Evolutionary conservation across 371 early-diverging fungal genomes (phyloP).

Genomic region (Actinomortierella wolfii): DNA sequence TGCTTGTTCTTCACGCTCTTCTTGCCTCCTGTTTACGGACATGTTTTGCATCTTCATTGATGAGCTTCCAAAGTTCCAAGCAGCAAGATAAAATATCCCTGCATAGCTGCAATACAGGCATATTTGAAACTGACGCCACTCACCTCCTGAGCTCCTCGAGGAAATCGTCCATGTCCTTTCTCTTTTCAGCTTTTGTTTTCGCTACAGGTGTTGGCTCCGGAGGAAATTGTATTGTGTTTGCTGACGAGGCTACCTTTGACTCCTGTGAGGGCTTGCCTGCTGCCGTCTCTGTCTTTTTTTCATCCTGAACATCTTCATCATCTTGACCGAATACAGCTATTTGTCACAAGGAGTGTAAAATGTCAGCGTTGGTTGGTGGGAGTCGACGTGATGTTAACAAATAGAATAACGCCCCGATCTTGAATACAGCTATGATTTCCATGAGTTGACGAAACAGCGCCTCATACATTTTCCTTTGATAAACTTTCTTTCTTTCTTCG

Average conservation of each 20-base stretch:
- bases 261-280: conserved; percentile 47
- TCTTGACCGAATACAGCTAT: conserved; percentile 47
- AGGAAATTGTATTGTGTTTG: conserved; percentile 10
- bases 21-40: conserved; percentile 52
- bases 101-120: background rate
- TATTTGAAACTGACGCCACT: background rate
- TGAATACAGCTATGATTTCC: too few relatives aligned
- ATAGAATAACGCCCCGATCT: too few relatives aligned
- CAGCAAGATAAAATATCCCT: conserved; percentile 9
- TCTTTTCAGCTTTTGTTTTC: conserved; percentile 57
- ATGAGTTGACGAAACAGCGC: too few relatives aligned
- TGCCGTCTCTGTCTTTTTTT: conserved; percentile 26
- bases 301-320: conserved; percentile 42
- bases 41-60: too few relatives aligned
- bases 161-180: conserved; percentile 83
- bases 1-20: conserved; percentile 46
- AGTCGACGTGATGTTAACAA: too few relatives aligned
- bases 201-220: conserved; percentile 41
- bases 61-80: too few relatives aligned
- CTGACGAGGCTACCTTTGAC: conserved; percentile 3
- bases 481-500: conserved; percentile 56
- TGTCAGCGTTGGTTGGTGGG: background rate
- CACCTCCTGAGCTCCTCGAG: conserved; percentile 84
- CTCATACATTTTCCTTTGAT: conserved; percentile 58
- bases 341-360: background rate